Conservation (phyloP, 345 rosid species). For the Conringia planisiliqua region DNA sequence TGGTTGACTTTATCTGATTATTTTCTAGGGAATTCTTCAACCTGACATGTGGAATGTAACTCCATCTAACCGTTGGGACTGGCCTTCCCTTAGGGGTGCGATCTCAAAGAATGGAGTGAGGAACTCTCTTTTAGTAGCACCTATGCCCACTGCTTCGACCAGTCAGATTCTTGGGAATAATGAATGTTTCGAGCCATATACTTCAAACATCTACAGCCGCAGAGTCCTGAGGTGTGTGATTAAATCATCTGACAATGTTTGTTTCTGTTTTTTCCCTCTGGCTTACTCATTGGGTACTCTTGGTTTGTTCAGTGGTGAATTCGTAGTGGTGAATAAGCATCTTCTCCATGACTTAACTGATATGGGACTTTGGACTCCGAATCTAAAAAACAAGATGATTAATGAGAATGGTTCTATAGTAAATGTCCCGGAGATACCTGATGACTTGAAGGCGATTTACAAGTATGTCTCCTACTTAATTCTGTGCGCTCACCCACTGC, state of each 20-base stretch:
- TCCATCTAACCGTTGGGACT: constrained; percentile 35
- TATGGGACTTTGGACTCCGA: constrained; percentile 81
- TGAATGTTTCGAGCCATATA: constrained; percentile 83
- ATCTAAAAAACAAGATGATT: constrained; percentile 67
- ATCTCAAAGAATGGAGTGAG: constrained; percentile 64
- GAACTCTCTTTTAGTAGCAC: constrained; percentile 74
- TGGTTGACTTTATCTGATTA: background rate
- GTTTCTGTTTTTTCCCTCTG: background rate
- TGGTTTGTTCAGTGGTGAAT: constrained; percentile 64
- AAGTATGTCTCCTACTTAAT: constrained; percentile 36
- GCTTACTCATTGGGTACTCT: background rate
- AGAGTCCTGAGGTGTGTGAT: constrained; percentile 63
- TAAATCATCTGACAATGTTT: background rate
- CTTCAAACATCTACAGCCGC: constrained; percentile 75
- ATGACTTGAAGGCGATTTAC: constrained; percentile 65
- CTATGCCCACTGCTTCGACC: constrained; percentile 87
- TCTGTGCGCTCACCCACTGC: background rate
- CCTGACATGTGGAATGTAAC: constrained; percentile 35
- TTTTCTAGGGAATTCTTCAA: constrained; percentile 30
- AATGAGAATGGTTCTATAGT: constrained; percentile 71
- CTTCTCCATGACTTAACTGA: constrained; percentile 87
- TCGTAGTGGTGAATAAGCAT: constrained; percentile 94
- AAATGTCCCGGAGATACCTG: constrained; percentile 65
- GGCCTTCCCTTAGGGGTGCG: constrained; percentile 44
- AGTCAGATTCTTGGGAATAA: constrained; percentile 92